These are phyloP conservation scores for Trametes villosa DNA, from an alignment of 768 basidiomycete species.

Conservation along the genomic window DNA sequence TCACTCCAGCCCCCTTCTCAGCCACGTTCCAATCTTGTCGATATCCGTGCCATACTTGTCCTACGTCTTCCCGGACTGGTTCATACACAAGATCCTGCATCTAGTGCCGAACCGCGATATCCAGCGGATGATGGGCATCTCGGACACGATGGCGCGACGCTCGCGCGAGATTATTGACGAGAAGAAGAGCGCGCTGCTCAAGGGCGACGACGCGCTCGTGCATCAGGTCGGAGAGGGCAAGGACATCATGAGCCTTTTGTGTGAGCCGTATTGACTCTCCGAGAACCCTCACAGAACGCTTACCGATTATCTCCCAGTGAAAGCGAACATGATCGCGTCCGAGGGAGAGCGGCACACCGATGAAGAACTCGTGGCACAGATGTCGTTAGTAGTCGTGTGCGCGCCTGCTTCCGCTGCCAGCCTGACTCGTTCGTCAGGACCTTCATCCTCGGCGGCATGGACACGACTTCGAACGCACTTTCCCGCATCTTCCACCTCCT, in stretches of 20 bases:
- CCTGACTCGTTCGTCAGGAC: constrained; percentile 9
- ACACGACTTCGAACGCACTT: constrained; percentile 32
- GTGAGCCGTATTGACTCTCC: constrained; percentile 15
- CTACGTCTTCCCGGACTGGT: constrained; percentile 22
- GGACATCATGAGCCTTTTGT: constrained; percentile 43
- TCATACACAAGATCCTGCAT: constrained; percentile 39
- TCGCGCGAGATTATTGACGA: constrained; percentile 42
- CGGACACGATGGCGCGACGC: constrained; percentile 41
- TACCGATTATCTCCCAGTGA: not conserved
- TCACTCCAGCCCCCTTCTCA: not conserved
- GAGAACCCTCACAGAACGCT: not conserved
- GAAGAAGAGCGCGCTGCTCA: constrained; percentile 41
- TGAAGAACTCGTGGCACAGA: constrained; percentile 19
- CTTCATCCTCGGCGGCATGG: constrained; percentile 30
- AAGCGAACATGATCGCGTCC: constrained; percentile 17
- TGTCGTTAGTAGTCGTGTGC: constrained; percentile 10
- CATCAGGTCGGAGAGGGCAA: constrained; percentile 43
- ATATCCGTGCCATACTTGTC: not conserved
- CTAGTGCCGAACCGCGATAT: constrained; percentile 39
- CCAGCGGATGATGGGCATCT: constrained; percentile 38
- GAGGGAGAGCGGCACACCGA: constrained; percentile 16
- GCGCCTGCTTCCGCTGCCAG: not conserved
- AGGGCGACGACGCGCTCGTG: constrained; percentile 40
- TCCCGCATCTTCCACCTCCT: constrained; percentile 26
- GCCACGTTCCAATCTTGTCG: not conserved